Conservation (phyloP, 169 alveolate species). For the Plasmodium adleri region DNA sequence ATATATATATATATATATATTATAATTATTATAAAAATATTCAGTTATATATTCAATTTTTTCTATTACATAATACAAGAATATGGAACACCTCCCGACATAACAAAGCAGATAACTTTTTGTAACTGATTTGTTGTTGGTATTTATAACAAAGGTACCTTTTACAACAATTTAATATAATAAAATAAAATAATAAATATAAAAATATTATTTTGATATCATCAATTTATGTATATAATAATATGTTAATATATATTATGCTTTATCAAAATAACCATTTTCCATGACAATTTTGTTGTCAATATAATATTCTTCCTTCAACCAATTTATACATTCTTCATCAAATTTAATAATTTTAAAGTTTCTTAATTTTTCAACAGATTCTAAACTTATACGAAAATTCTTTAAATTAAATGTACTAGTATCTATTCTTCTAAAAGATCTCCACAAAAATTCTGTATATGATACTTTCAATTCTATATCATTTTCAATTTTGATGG, state of each 20-base stretch:
- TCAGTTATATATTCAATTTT: neutral
- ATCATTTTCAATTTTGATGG: slow-evolving; percentile 64
- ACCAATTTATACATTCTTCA: slow-evolving; percentile 75
- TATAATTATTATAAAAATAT: neutral
- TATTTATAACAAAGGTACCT: slow-evolving; percentile 43
- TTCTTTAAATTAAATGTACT: slow-evolving; percentile 33
- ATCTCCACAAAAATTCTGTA: slow-evolving; percentile 74
- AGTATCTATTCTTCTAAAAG: slow-evolving; percentile 63
- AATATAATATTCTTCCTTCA: slow-evolving; percentile 61
- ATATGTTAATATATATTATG: neutral
- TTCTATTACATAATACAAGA: slow-evolving; percentile 39
- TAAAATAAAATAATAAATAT: neutral
- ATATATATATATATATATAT: neutral
- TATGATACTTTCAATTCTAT: slow-evolving; percentile 66
- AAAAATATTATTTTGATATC: too few relatives aligned
- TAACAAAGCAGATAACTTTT: slow-evolving; percentile 51
- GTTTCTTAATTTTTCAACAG: slow-evolving; percentile 49
- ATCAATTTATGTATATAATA: neutral
- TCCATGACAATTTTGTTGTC: slow-evolving; percentile 50
- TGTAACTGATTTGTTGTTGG: slow-evolving; percentile 17
- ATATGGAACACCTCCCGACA: slow-evolving; percentile 56
- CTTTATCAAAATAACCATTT: slow-evolving; percentile 35
- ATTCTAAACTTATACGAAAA: slow-evolving; percentile 16
- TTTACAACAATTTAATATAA: slow-evolving; percentile 4
- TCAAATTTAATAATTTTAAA: slow-evolving; percentile 62